Evolutionary conservation across 345 rosid genomes (phyloP).

Genomic region (Citrus inodora): DNA sequence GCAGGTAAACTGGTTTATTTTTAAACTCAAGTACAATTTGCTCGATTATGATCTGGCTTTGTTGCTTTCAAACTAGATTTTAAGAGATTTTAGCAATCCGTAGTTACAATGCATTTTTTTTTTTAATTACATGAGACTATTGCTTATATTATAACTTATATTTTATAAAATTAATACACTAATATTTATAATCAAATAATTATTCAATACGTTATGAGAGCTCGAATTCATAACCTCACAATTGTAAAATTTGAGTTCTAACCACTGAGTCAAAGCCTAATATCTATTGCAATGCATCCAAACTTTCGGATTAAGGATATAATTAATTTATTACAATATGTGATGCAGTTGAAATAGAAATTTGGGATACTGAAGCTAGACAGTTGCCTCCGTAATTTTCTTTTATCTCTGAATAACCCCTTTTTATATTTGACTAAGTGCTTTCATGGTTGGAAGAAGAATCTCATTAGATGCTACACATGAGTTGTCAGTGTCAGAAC

Average conservation of each 20-base stretch:
- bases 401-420: no score
- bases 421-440: not conserved
- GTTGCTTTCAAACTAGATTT: constrained; percentile 3
- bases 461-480: not conserved
- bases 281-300: not conserved
- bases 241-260: no score
- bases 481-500: not conserved
- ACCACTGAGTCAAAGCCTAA: rapidly evolving
- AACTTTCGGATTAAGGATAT: not conserved
- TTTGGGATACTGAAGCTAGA: no score
- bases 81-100: not conserved
- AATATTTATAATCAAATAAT: no score
- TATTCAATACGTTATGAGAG: rapidly evolving
- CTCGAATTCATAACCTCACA: rapidly evolving
- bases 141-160: rapidly evolving
- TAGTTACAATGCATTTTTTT: not conserved
- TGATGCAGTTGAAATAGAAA: not conserved
- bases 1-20: constrained; percentile 41
- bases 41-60: not conserved
- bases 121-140: no score
- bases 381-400: not conserved
- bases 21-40: constrained; percentile 13
- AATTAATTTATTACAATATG: no score
- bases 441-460: constrained; percentile 10
- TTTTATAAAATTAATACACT: no score